Evolutionary conservation across 768 basidiomycete species (phyloP).

Genomic region (Boletus insuetus): DNA sequence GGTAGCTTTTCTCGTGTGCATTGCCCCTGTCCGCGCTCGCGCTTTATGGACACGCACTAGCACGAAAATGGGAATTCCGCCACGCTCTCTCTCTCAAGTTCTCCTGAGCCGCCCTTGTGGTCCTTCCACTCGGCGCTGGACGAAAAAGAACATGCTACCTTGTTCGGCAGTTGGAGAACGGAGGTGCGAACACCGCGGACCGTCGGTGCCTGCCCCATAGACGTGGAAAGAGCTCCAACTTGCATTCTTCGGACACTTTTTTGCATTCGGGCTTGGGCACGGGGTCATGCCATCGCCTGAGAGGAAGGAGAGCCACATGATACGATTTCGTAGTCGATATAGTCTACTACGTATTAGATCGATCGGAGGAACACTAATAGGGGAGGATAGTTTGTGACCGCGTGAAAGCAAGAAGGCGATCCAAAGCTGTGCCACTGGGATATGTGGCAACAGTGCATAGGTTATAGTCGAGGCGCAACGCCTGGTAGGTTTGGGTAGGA

Average conservation of each 20-base stretch:
- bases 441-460: not conserved
- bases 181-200: conserved; percentile 14
- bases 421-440: conserved; percentile 1
- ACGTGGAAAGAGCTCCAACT: not conserved
- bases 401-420: not conserved
- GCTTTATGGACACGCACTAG: not conserved
- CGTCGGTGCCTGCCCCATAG: not conserved
- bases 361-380: conserved; percentile 4
- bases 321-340: not conserved
- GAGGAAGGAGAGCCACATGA: conserved; percentile 4
- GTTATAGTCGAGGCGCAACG: not conserved
- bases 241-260: conserved; percentile 8
- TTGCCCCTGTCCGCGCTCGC: not conserved
- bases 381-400: conserved; percentile 2
- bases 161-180: conserved; percentile 1
- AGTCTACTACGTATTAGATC: not conserved
- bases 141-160: conserved; percentile 2
- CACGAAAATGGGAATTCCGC: conserved; percentile 7
- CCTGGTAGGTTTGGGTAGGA: not conserved
- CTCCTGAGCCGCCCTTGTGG: conserved; percentile 4
- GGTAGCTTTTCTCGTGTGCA: not conserved
- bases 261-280: not conserved
- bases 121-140: conserved; percentile 16
- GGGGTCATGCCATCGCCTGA: conserved; percentile 5
- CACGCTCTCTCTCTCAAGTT: conserved; percentile 2